Percentiles rank a stretch among this genome's conserved stretches.
These are phyloP conservation scores for Alternaria hordeiaustralica DNA, from an alignment of 2,329 filamentous ascomycete species.

Conservation along the genomic window DNA sequence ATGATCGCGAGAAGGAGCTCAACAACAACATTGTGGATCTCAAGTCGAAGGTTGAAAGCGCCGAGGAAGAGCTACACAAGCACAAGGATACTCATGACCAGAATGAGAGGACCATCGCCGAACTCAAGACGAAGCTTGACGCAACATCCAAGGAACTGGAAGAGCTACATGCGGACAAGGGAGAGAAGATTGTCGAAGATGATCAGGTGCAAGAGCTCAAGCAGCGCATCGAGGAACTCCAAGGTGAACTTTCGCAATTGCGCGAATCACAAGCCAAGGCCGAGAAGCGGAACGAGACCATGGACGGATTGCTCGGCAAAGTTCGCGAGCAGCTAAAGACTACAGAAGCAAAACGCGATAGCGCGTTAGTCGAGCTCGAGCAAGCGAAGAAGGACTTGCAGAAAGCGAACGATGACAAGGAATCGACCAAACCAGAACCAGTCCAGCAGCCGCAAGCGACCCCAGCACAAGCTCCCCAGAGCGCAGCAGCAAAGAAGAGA, in stretches of 20 bases:
- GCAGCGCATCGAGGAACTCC: conserved; percentile 38
- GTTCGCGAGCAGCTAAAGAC: conserved; percentile 61
- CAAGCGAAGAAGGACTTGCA: conserved; percentile 39
- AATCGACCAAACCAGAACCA: conserved; percentile 15
- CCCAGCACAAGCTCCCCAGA: conserved; percentile 31
- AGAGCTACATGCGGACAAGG: conserved; percentile 49
- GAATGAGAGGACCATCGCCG: conserved; percentile 50
- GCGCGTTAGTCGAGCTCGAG: conserved; percentile 53
- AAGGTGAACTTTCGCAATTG: conserved; percentile 39
- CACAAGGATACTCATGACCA: conserved; percentile 52
- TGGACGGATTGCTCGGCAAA: conserved; percentile 63
- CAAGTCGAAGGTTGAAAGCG: conserved; percentile 41
- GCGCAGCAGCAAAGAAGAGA: conserved; percentile 71
- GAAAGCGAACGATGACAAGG: conserved; percentile 20
- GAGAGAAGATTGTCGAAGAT: conserved; percentile 39
- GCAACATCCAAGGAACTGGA: conserved; percentile 57
- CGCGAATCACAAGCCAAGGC: conserved; percentile 45
- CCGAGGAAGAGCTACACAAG: conserved; percentile 55
- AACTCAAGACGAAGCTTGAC: conserved; percentile 40
- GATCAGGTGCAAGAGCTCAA: conserved; percentile 36
- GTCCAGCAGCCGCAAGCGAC: conserved; percentile 23
- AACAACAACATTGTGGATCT: conserved; percentile 34
- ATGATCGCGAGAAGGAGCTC: conserved; percentile 40
- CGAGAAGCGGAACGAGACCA: conserved; percentile 61
- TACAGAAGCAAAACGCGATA: conserved; percentile 58